These are phyloP conservation scores for Alternaria novae-zelandiae DNA, from an alignment of 2,329 filamentous ascomycete genomes.

Conservation along the genomic window DNA sequence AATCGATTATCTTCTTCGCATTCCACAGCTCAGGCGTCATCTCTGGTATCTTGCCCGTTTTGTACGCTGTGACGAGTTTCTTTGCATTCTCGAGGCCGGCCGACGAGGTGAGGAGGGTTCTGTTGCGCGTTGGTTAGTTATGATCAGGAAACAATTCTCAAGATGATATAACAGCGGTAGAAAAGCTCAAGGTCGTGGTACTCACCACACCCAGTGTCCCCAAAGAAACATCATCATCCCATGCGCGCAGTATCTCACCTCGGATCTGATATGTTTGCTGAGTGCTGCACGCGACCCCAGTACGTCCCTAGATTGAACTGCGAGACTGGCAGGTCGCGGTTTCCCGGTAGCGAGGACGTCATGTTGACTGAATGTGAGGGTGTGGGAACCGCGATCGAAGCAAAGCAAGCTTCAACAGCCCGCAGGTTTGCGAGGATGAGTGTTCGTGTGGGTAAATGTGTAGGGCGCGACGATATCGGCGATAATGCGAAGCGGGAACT, in stretches of 20 bases:
- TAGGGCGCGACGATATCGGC: constrained; percentile 15
- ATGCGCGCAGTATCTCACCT: constrained; percentile 69
- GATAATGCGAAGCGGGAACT: constrained; percentile 16
- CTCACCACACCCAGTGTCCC: constrained; percentile 44
- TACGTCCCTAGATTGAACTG: constrained; percentile 93
- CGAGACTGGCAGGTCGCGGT: constrained; percentile 84
- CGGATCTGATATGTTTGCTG: constrained; percentile 88
- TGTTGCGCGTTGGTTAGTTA: constrained; percentile 47
- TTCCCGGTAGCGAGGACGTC: constrained; percentile 68
- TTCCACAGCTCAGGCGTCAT: constrained; percentile 94
- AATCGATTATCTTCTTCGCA: constrained; percentile 97
- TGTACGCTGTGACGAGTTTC: constrained; percentile 80
- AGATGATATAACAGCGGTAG: too few relatives aligned
- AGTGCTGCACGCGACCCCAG: constrained; percentile 91
- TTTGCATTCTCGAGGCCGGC: constrained; percentile 87
- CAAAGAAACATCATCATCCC: constrained; percentile 11
- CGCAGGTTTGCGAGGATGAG: background rate
- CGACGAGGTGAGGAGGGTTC: constrained; percentile 82
- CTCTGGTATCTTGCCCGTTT: constrained; percentile 75
- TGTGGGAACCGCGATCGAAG: too few relatives aligned
- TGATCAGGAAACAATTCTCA: too few relatives aligned
- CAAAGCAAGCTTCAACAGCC: background rate
- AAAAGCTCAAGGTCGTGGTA: constrained; percentile 41
- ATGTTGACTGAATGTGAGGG: constrained; percentile 45
- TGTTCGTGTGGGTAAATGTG: constrained; percentile 15